Conservation (phyloP, 2,329 filamentous ascomycete species). For the Neonectria punicea region DNA sequence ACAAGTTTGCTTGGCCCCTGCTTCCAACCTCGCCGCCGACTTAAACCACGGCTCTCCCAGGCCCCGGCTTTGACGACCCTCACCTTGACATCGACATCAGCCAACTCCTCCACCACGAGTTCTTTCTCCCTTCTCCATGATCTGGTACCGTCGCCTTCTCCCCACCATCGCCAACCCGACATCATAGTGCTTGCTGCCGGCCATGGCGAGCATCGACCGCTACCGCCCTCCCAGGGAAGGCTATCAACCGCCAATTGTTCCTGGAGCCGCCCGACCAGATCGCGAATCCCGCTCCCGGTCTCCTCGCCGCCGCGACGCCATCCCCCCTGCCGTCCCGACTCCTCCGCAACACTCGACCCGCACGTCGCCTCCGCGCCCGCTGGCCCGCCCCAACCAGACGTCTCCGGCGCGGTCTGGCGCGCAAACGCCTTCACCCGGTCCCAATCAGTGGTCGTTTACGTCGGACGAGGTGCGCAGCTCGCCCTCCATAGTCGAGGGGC, state of each 20-base stretch:
- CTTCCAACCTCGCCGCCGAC: constrained; percentile 36
- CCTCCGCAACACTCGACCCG: constrained; percentile 66
- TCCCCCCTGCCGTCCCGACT: constrained; percentile 71
- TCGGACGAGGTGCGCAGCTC: constrained; percentile 83
- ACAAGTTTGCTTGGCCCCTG: constrained; percentile 33
- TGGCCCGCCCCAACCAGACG: constrained; percentile 54
- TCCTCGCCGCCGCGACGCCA: constrained; percentile 58
- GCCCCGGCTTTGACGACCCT: constrained; percentile 26
- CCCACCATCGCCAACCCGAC: constrained; percentile 39
- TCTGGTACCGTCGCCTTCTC: constrained; percentile 27
- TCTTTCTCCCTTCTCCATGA: constrained; percentile 41
- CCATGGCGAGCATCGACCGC: constrained; percentile 70
- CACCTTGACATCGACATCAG: constrained; percentile 17
- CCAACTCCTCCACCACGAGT: constrained; percentile 1
- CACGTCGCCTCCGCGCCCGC: constrained; percentile 64
- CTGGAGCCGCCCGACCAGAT: constrained; percentile 52
- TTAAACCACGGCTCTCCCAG: constrained; percentile 16
- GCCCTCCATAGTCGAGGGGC: constrained; percentile 85
- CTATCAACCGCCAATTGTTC: constrained; percentile 65
- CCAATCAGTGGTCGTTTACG: constrained; percentile 88
- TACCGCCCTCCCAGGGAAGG: constrained; percentile 67
- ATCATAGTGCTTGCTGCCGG: constrained; percentile 35
- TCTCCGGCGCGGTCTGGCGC: constrained; percentile 56
- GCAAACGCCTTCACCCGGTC: constrained; percentile 49
- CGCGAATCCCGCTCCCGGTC: constrained; percentile 61